A percentile compares a stretch with the other conserved stretches of the same genome.
phyloP scores from a whole-genome alignment of 2,329 filamentous ascomycete genomes.

The Acarospora socialis region DNA sequence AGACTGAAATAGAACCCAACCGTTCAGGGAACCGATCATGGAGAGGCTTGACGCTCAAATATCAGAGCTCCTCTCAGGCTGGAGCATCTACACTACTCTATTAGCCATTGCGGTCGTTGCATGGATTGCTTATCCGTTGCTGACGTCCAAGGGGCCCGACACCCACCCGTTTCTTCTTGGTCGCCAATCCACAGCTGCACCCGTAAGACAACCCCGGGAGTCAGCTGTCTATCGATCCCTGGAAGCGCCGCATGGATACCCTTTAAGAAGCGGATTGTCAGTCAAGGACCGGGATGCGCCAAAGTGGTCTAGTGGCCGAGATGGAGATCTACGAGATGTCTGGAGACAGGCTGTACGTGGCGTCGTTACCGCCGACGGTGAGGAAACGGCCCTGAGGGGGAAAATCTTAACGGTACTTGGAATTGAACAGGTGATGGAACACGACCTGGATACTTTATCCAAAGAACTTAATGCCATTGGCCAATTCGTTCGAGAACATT shows the following conservation, averaged over 20 bases:
- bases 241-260: slow-evolving; percentile 72
- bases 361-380: slow-evolving; percentile 47
- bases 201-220: slow-evolving; percentile 70
- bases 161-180: slow-evolving; percentile 82
- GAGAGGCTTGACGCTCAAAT: slow-evolving; percentile 58
- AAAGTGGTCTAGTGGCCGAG: slow-evolving; percentile 68
- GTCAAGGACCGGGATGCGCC: slow-evolving; percentile 68
- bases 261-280: slow-evolving; percentile 60
- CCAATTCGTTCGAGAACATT: slow-evolving; percentile 56
- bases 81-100: slow-evolving; percentile 66
- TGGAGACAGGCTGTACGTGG: slow-evolving; percentile 65
- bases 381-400: slow-evolving; percentile 45
- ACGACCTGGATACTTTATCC: slow-evolving; percentile 51
- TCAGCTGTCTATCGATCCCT: slow-evolving; percentile 76
- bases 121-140: slow-evolving; percentile 56
- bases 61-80: slow-evolving; percentile 56
- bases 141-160: slow-evolving; percentile 67
- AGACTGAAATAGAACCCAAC: slow-evolving; percentile 20
- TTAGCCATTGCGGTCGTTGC: slow-evolving; percentile 52
- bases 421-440: slow-evolving; percentile 48
- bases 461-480: slow-evolving; percentile 82
- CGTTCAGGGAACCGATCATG: slow-evolving; percentile 38
- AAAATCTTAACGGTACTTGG: slow-evolving; percentile 69
- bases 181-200: slow-evolving; percentile 63
- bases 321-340: slow-evolving; percentile 82